Base-by-base conservation (phyloP, 2,329 filamentous ascomycete species). In the Verticillium zaregamsianum region DNA sequence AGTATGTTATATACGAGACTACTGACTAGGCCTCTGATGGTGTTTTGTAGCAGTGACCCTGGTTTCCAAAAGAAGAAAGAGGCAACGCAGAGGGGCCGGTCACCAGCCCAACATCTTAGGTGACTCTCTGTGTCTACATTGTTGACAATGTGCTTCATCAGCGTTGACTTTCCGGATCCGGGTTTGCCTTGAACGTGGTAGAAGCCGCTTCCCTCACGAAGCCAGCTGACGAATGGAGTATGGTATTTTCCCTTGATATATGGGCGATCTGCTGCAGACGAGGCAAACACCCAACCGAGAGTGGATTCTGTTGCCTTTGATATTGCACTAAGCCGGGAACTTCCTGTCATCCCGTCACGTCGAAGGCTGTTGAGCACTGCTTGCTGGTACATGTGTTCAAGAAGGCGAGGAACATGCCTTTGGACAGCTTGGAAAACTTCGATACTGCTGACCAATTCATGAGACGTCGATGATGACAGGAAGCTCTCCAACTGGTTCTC, bases 81-180 rank as follows among this genome's bases (percentile, higher is more conserved):
- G 14, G 25, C 57, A 14, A 52, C 6, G n/a, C 40, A 49, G 9
- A 49, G n/a, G 5, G 40, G 17, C n/a, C 11, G 17, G 11, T 20
- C 23, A 14, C 32, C 54, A 31, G 28, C 28, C 54, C 54, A 56
- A 23, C 2, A 17, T 7, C 35, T 1, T 0, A 77, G 62, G 3
- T 55, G 37, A 1, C 64, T 3, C 0, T 23, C n/a, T 0, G 72
- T 75, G 0, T 39, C 25, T 0, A 28, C 1, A 56, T 72, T 39
- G 2, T 66, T 57, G 32, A 45, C 61, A 8, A 79, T 59, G 54
- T 70, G 74, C 49, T 76, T 77, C 73, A 79, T 76, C 14, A 79
- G 61, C 0, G 76, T 79, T 1, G 77, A 79, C 60, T 79, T 80
- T 0, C 77, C 78, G 0, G 74, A 73, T 6, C 77, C 77, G 0